Conservation (phyloP, 805 yeast species). For the Komagataella kurtzmanii region DNA sequence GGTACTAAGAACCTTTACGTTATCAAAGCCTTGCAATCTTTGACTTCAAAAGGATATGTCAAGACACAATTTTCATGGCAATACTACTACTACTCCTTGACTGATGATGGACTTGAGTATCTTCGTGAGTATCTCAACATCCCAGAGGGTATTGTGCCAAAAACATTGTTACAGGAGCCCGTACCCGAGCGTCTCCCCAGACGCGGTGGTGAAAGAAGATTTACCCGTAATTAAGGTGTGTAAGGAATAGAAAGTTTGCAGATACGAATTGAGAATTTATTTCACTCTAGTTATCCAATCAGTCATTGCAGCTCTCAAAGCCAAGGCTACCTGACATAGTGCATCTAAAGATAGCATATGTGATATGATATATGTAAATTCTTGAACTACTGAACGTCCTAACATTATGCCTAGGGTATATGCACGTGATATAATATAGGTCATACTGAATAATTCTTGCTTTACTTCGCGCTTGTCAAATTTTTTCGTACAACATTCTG, state of each 20-base stretch:
- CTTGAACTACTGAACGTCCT: background rate
- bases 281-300: background rate
- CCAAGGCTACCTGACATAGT: no score
- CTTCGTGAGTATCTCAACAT: conserved; percentile 96
- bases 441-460: background rate
- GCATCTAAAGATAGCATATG: background rate
- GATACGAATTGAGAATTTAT: background rate
- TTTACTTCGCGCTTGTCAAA: background rate
- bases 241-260: background rate
- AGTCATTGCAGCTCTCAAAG: background rate
- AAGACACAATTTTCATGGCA: conserved; percentile 99
- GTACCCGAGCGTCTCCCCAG: conserved; percentile 63
- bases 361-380: no score
- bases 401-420: no score
- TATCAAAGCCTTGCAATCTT: conserved; percentile 98
- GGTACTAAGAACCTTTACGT: conserved; percentile 96
- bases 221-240: background rate
- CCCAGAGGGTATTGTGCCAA: conserved; percentile 97
- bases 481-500: background rate
- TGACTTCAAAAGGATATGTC: conserved; percentile 97
- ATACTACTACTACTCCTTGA: conserved; percentile 99
- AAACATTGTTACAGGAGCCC: conserved; percentile 92
- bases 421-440: background rate
- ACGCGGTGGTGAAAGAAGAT: conserved; percentile 42
- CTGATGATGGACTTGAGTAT: conserved; percentile 98